A percentile compares a stretch with the other conserved stretches of the same genome.
Evolutionary conservation across 352 stramenopile genomes (phyloP).

Genomic region (Globisporangium emineosum): DNA sequence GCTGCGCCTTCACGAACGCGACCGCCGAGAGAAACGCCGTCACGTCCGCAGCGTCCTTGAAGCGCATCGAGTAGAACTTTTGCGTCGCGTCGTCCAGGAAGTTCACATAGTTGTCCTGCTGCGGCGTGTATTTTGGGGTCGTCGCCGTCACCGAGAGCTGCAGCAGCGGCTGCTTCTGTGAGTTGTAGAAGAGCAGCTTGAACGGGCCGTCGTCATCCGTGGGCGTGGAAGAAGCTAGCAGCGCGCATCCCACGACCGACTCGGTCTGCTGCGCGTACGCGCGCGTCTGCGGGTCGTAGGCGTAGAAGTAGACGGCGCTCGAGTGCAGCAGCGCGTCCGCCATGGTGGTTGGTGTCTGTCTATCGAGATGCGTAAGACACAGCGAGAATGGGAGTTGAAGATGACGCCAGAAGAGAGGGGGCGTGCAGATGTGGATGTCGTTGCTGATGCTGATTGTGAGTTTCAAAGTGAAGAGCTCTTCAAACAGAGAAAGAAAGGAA

Average conservation of each 20-base stretch:
- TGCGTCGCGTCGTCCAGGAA: constrained; percentile 51
- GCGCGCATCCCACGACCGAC: constrained; percentile 54
- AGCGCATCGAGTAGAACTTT: constrained; percentile 73
- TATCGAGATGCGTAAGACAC: background rate
- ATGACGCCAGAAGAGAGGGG: background rate
- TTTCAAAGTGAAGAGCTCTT: constrained; percentile 13
- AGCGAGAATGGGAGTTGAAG: background rate
- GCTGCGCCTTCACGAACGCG: constrained; percentile 51
- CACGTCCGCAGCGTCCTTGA: constrained; percentile 43
- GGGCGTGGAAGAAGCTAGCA: constrained; percentile 27
- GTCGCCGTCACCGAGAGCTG: constrained; percentile 34
- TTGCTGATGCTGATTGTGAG: background rate
- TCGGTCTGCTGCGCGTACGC: constrained; percentile 60
- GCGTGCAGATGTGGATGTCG: too few relatives aligned
- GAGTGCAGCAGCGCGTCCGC: constrained; percentile 62
- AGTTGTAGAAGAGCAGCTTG: constrained; percentile 70
- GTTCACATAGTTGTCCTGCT: constrained; percentile 75
- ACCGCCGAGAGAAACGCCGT: constrained; percentile 46
- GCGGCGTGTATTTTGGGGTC: constrained; percentile 43
- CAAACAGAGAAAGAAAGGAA: background rate
- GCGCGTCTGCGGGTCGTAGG: constrained; percentile 47
- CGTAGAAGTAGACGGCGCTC: constrained; percentile 68
- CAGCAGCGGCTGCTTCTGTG: constrained; percentile 59
- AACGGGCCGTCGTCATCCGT: constrained; percentile 24
- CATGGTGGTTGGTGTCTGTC: constrained; percentile 22